phyloP scores from a whole-genome alignment of 2,329 filamentous ascomycete genomes.

The Chrysosporium queenslandicum region DNA sequence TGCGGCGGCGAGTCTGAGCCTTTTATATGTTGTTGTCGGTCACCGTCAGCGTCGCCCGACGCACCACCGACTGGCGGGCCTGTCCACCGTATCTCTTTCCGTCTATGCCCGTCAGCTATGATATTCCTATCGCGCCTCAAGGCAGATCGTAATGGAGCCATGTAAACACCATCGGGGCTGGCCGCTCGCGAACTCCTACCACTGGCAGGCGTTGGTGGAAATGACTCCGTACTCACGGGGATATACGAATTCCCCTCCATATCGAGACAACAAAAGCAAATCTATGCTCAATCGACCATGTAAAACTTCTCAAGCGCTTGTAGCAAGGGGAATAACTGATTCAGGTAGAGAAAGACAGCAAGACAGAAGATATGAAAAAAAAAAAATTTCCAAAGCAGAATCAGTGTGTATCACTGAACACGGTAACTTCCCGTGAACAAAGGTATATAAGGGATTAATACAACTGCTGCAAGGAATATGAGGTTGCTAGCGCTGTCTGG shows the following conservation, averaged over 20 bases:
- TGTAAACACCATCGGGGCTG: background rate
- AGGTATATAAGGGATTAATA: background rate
- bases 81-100: constrained; percentile 1
- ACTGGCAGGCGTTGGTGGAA: background rate
- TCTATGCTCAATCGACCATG: background rate
- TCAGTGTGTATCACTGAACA: background rate
- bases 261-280: background rate
- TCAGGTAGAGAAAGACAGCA: too few species aligned
- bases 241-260: background rate
- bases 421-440: too few species aligned
- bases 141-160: constrained; percentile 2
- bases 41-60: background rate
- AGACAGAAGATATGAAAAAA: too few species aligned
- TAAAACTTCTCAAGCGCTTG: too few species aligned
- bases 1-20: background rate
- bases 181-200: background rate
- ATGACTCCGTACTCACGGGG: background rate
- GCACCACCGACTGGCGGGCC: background rate
- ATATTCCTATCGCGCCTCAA: background rate
- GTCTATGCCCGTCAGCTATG: background rate
- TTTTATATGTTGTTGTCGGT: background rate
- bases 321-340: too few species aligned
- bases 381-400: background rate
- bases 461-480: background rate
- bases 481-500: background rate